Conservation (phyloP, 2,329 filamentous ascomycete genomes). For the Neurospora crassa region DNA sequence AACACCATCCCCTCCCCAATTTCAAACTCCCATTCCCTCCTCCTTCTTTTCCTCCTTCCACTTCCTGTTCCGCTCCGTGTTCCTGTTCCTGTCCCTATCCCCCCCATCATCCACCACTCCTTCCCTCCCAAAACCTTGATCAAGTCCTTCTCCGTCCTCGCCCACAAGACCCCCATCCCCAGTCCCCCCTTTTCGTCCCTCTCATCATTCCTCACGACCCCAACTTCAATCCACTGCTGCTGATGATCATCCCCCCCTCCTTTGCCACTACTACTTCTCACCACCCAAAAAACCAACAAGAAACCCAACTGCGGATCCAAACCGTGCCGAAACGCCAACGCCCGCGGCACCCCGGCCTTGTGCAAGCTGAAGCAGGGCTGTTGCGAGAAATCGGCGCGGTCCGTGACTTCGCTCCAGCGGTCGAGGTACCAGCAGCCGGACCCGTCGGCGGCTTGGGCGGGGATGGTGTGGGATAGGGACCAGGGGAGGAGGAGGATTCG, state of each 20-base stretch:
- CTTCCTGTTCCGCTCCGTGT: too few species aligned
- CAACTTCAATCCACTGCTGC: neutral
- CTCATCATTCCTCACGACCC: neutral
- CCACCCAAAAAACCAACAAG: slow-evolving; percentile 3
- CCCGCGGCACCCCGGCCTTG: neutral
- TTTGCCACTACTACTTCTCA: neutral
- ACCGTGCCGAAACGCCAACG: slow-evolving; percentile 4
- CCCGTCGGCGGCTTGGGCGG: neutral
- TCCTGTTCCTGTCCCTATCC: too few species aligned
- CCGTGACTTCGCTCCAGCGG: slow-evolving; percentile 3
- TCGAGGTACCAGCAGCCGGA: slow-evolving; percentile 8
- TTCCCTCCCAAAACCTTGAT: neutral
- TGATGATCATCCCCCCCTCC: neutral
- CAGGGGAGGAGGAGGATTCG: slow-evolving; percentile 3
- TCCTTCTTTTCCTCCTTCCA: neutral
- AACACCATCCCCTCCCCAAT: neutral
- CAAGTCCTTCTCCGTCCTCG: neutral
- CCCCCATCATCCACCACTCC: neutral
- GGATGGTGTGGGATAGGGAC: slow-evolving; percentile 7
- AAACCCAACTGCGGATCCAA: slow-evolving; percentile 4
- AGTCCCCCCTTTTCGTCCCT: too few species aligned
- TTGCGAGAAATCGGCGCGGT: neutral
- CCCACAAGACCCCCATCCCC: neutral
- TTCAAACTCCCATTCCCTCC: neutral
- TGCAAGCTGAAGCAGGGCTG: slow-evolving; percentile 7